Conservation (phyloP, 345 rosid species). For the Populus pruinosa region DNA sequence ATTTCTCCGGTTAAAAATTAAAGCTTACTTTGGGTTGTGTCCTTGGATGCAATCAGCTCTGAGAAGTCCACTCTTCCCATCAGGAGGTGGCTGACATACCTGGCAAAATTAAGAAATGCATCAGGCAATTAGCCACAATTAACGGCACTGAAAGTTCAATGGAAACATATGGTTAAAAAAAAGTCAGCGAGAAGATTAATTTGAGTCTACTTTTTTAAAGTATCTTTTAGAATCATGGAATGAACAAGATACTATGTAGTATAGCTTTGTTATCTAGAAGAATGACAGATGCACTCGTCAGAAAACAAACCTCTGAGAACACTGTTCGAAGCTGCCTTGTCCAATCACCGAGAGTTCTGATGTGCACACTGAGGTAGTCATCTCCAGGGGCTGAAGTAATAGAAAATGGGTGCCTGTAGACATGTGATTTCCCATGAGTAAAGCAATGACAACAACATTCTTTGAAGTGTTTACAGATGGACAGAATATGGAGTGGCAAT, state of each 20-base stretch:
- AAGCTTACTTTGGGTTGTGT: conserved; percentile 48
- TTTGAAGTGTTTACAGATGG: not conserved
- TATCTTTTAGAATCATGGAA: not conserved
- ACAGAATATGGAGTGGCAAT: not conserved
- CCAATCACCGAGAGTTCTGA: conserved; percentile 80
- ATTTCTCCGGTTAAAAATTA: not conserved
- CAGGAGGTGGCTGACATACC: conserved; percentile 59
- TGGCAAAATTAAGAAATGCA: conserved; percentile 6
- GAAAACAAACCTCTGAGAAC: conserved; percentile 54
- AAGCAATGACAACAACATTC: not conserved
- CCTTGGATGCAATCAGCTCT: conserved; percentile 60
- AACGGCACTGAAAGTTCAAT: not conserved
- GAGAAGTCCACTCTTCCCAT: conserved; percentile 64
- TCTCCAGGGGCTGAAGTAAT: conserved; percentile 86
- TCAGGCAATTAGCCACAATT: conserved; percentile 5
- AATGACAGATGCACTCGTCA: not conserved
- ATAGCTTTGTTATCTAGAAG: not conserved
- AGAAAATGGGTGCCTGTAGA: conserved; percentile 81
- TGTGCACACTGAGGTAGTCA: conserved; percentile 69
- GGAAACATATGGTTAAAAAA: not conserved
- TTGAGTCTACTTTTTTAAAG: not conserved
- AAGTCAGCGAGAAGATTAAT: not conserved
- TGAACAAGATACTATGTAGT: not conserved
- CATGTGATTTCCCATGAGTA: not conserved
- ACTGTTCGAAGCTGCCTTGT: conserved; percentile 63